phyloP scores from a whole-genome alignment of 768 basidiomycete species.

The Rhodotorula babjevae region DNA sequence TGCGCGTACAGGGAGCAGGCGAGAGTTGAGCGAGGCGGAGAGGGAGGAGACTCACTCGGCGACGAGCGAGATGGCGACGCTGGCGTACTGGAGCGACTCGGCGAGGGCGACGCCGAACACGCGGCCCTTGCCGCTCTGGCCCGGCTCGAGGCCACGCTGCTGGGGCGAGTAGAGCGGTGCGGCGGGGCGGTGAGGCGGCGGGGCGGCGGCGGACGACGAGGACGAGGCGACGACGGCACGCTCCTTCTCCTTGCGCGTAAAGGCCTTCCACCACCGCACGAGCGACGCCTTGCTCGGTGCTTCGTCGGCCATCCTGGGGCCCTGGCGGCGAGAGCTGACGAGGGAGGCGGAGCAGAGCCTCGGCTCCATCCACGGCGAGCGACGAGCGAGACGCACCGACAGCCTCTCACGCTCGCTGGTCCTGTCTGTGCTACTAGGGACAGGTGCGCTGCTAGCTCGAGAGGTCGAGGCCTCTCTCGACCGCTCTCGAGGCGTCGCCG shows the following conservation, averaged over 20 bases:
- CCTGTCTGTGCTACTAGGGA: too few relatives aligned
- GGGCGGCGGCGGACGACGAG: neutral
- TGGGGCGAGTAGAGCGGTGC: constrained; percentile 15
- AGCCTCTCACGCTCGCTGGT: too few relatives aligned
- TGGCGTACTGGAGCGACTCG: constrained; percentile 78
- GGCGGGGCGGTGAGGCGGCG: too few relatives aligned
- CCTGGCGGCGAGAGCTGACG: neutral
- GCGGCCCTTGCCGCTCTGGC: constrained; percentile 21
- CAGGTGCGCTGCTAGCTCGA: too few relatives aligned
- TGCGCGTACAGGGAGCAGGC: neutral
- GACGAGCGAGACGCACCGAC: too few relatives aligned
- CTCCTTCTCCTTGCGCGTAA: neutral
- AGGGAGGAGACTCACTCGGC: constrained; percentile 52
- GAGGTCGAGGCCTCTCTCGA: too few relatives aligned
- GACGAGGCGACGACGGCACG: neutral
- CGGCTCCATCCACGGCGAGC: too few relatives aligned
- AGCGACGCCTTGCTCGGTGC: constrained; percentile 21
- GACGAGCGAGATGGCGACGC: constrained; percentile 87
- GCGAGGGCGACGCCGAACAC: constrained; percentile 83
- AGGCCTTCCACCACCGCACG: constrained; percentile 35
- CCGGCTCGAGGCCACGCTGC: constrained; percentile 14
- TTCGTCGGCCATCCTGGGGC: constrained; percentile 2
- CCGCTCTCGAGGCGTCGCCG: too few relatives aligned
- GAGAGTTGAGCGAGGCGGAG: neutral
- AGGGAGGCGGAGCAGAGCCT: neutral